phyloP scores from a whole-genome alignment of 2,329 filamentous ascomycete genomes.

The Aspergillus unguis region DNA sequence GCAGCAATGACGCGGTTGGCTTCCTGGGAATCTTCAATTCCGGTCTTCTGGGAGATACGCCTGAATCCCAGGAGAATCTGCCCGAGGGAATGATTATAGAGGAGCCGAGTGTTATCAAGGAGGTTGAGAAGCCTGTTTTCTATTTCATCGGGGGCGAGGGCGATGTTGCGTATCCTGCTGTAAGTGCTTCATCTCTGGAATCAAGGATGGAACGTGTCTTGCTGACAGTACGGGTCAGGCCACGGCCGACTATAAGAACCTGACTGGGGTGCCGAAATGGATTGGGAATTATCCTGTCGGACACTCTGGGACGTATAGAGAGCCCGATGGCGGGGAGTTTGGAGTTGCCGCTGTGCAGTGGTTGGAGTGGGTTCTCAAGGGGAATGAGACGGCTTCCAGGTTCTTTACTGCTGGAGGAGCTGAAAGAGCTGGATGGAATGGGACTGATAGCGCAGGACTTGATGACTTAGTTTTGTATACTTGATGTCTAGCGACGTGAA shows the following conservation, averaged over 20 bases:
- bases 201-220: background rate
- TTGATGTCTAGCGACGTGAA: background rate
- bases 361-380: slow-evolving; percentile 4
- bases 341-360: slow-evolving; percentile 5
- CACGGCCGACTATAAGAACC: background rate
- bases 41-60: background rate
- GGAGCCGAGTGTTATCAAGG: background rate
- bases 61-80: background rate
- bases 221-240: background rate
- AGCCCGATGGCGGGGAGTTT: slow-evolving; percentile 8
- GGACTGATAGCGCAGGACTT: background rate
- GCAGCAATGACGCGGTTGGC: background rate
- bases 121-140: slow-evolving; percentile 9
- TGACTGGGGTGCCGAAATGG: slow-evolving; percentile 6
- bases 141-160: slow-evolving; percentile 6
- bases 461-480: background rate
- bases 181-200: background rate
- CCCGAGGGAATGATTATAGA: background rate
- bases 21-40: slow-evolving; percentile 7
- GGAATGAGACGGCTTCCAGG: background rate
- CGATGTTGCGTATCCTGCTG: slow-evolving; percentile 10
- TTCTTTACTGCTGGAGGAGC: slow-evolving; percentile 3
- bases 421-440: slow-evolving; percentile 3
- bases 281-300: slow-evolving; percentile 10
- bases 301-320: slow-evolving; percentile 4